These are phyloP conservation scores for Plasmopara viticola DNA, from an alignment of 352 stramenopile genomes.

Conservation along the genomic window DNA sequence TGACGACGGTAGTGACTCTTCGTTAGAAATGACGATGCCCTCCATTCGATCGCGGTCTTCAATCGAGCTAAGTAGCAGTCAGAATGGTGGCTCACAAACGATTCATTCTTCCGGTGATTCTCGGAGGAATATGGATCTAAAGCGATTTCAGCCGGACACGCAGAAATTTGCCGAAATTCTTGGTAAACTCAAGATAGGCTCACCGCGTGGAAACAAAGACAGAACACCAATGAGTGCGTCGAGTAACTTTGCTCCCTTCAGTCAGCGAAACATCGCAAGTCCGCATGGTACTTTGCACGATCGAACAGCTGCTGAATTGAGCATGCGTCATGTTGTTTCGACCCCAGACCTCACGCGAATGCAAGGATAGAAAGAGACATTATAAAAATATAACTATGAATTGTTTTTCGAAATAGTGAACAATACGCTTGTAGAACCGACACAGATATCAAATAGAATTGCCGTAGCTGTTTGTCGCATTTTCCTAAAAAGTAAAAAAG, in stretches of 20 bases:
- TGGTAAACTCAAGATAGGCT: constrained; percentile 58
- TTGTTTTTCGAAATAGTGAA: too few relatives aligned
- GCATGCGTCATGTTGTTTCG: constrained; percentile 58
- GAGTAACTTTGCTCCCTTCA: constrained; percentile 26
- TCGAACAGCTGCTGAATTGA: constrained; percentile 30
- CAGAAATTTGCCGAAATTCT: constrained; percentile 74
- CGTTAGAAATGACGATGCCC: constrained; percentile 24
- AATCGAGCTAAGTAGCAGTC: constrained; percentile 21
- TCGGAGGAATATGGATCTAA: constrained; percentile 53
- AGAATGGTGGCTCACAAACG: constrained; percentile 15
- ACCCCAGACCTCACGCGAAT: constrained; percentile 47
- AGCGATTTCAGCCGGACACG: constrained; percentile 68
- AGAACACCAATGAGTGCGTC: constrained; percentile 13
- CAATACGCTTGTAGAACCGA: too few relatives aligned
- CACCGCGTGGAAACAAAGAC: constrained; percentile 28
- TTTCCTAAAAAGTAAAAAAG: too few relatives aligned
- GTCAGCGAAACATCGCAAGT: constrained; percentile 18
- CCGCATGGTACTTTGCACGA: constrained; percentile 15
- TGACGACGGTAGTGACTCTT: constrained; percentile 15
- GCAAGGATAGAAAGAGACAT: constrained; percentile 23
- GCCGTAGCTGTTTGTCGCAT: too few relatives aligned
- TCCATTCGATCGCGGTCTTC: constrained; percentile 24
- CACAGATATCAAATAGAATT: too few relatives aligned
- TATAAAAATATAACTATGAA: neutral
- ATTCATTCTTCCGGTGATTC: constrained; percentile 19